Base-by-base conservation (phyloP, 257 asterid species). In the Nicotiana attenuata region DNA sequence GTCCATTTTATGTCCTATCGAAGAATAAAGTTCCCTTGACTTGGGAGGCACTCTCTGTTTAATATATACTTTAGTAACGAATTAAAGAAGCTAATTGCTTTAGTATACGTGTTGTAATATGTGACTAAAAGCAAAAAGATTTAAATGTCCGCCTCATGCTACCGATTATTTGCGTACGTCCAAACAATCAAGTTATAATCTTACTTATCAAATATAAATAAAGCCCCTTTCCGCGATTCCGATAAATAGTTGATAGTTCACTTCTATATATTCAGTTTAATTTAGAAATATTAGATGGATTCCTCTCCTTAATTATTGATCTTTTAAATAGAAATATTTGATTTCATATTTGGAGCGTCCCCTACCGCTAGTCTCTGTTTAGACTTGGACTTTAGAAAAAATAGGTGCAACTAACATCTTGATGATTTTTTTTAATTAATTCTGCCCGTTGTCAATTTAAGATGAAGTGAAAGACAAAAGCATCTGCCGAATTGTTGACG, bases 61-160 rank as follows among this genome's bases (percentile, higher is more conserved):
- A 61, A 41, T 65, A 8, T 9, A 24, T 20, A 45, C 24, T 26
- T 26, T n/a, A n/a, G 38, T 31, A 10, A 41, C 61, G 20, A 24
- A 17, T 24, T 55, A 24, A 66, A 14, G n/a, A 65, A 65, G 55
- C 19, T 50, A 20, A 55, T 75, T 35, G 66, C 35, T 45, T 65
- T 29, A 14, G 14, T 10, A 5, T 63, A 13, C 17, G 29, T 7
- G 41, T 73, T 14, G 38, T 45, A 22, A 14, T 20, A 22, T 47
- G 38, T 47, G 24, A 10, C 19, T 56, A n/a, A 22, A 19, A 68
- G 31, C 22, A n/a, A 26, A 14, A 76, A 41, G 81, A 17, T 66
- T 81, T 81, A 41, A 59, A n/a, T 81, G 80, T 76, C 82, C 65
- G 87, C 85, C 85, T 76, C 83, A 29, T 80, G 81, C 76, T 41